Evolutionary conservation across 148 eudicot genomes (phyloP), one percentile per base, ranked within the genome.

Genomic region (Nyssa sinensis): DNA sequence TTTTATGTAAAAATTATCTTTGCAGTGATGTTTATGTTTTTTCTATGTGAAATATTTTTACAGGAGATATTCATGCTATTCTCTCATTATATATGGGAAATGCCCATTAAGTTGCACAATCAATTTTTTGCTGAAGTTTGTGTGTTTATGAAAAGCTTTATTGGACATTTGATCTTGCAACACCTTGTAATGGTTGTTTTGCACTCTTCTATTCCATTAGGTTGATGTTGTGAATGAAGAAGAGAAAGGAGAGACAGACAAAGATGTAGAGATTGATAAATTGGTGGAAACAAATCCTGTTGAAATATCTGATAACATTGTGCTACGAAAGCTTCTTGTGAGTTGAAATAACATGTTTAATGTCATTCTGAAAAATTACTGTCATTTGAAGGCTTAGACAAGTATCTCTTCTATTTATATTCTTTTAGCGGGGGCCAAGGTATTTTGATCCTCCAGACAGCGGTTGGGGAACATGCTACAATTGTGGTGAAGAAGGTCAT

Each of bases 401-500:
- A 33, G 69, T 64, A 80, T 75, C 64, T 77, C 74, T 87, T 67
- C 84, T 86, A 65, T 78, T 77, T 71, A 69, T 82, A 83, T 92
- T 78, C 75, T 81, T 55, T 77, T 87, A 96, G 99, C 96, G 99
- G 44, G 94, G 97, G 64, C 98, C 98, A 49, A 88, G 99, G 77
- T 96, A 96, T 76, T 96, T 96, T 84, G 98, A 93, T 81, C 97
- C 93, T 72, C 94, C 93, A n/a, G 93, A 87, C 75, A 91, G 80
- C 75, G 86, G 92, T 78, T 93, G 97, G 97, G 97, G 94, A 80
- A 78, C 90, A 78, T 96, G 99, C 86, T 93, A 78, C 75, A 93
- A 96, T 75, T 96, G 99, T 86, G 99, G 99, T 73, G 97, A 96
- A 83, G 90, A 86, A 64, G 99, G 98, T 41, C 99, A 96, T 78